A percentile compares a stretch with the other conserved stretches of the same genome.
Evolutionary conservation across 139 green algal genomes (phyloP).

Genomic region (Chlorella sorokiniana): DNA sequence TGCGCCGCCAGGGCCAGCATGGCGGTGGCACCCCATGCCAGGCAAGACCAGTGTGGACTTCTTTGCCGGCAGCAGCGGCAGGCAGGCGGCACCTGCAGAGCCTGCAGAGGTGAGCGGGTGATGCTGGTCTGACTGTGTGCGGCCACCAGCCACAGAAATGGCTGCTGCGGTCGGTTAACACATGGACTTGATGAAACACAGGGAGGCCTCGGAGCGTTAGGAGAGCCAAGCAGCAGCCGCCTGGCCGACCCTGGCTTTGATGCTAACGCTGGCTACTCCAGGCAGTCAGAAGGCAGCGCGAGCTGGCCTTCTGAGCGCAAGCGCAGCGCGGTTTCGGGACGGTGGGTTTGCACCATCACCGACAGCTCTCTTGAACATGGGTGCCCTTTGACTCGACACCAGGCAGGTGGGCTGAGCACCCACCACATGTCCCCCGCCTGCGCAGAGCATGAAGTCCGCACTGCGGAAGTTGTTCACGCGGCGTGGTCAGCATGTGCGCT

Average conservation of each 20-base stretch:
- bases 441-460: conserved; percentile 7
- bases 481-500: conserved; percentile 1
- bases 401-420: background rate
- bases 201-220: background rate
- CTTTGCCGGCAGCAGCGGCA: background rate
- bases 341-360: background rate
- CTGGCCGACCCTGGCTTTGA: background rate
- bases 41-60: conserved; percentile 9
- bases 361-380: no score
- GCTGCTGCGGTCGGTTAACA: no score
- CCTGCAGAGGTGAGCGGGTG: background rate
- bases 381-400: no score
- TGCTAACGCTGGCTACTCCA: background rate
- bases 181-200: no score
- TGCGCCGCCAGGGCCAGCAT: background rate
- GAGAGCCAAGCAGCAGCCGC: background rate
- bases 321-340: no score
- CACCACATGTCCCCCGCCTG: background rate
- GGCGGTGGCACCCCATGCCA: background rate
- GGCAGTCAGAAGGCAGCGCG: background rate
- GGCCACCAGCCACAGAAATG: no score
- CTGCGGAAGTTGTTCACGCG: conserved; percentile 26
- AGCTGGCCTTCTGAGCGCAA: background rate
- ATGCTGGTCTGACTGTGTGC: no score
- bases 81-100: background rate